Evolutionary conservation across 164 flowering plant genomes (phyloP).

Genomic region (Chloranthus sessilifolius): DNA sequence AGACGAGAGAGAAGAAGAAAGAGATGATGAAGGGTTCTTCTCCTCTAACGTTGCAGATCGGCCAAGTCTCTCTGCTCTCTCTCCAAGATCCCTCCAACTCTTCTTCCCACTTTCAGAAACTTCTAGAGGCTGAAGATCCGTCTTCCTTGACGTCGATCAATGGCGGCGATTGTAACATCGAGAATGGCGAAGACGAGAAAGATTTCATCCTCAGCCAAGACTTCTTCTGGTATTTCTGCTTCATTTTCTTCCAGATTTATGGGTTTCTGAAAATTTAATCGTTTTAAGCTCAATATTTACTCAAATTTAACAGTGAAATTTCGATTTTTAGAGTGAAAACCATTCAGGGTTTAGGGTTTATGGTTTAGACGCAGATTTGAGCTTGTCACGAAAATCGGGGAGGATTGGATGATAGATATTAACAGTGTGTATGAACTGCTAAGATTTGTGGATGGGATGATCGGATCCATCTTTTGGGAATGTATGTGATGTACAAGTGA

Average conservation of each 20-base stretch:
- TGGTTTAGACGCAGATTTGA: too few relatives aligned
- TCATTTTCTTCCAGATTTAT: not conserved
- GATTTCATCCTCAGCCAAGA: slow-evolving; percentile 91
- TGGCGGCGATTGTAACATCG: slow-evolving; percentile 5
- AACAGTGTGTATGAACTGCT: too few relatives aligned
- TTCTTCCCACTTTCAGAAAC: slow-evolving; percentile 28
- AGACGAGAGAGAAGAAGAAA: slow-evolving; percentile 1
- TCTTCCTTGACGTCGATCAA: slow-evolving; percentile 4
- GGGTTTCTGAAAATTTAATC: too few relatives aligned
- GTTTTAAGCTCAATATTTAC: too few relatives aligned
- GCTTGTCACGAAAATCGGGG: too few relatives aligned
- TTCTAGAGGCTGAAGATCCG: slow-evolving; percentile 24
- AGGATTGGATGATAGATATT: too few relatives aligned
- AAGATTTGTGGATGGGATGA: too few relatives aligned
- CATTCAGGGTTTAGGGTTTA: too few relatives aligned
- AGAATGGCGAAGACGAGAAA: slow-evolving; percentile 36
- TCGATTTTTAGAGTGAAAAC: too few relatives aligned
- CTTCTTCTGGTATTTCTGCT: slow-evolving; percentile 65
- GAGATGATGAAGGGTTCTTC: slow-evolving; percentile 35
- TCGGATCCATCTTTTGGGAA: too few relatives aligned
- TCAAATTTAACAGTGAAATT: too few relatives aligned
- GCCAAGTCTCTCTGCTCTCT: slow-evolving; percentile 26
- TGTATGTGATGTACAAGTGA: too few relatives aligned
- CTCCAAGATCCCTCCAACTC: slow-evolving; percentile 11
- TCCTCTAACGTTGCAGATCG: slow-evolving; percentile 41